Conservation (phyloP, 1,284 basidiomycete genomes). For the Pyrrhoderma lamaoense region DNA sequence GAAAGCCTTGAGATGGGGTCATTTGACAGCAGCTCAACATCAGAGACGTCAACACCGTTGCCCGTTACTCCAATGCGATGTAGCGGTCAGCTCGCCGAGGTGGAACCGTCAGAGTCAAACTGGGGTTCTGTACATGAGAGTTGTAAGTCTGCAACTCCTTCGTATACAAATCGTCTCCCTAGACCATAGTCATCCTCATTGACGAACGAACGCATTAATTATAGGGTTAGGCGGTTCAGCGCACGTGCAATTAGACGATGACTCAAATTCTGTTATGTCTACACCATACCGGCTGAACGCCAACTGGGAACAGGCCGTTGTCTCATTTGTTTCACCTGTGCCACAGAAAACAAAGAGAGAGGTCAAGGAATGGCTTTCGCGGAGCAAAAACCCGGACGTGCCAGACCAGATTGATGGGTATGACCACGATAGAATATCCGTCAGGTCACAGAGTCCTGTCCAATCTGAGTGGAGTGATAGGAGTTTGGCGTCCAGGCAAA, state of each 20-base stretch:
- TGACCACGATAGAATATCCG: not conserved
- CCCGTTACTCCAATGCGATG: not conserved
- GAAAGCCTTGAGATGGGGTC: too few species aligned
- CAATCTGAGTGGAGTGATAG: conserved; percentile 16
- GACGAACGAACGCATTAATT: too few species aligned
- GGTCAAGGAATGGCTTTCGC: conserved; percentile 1
- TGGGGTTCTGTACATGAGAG: not conserved
- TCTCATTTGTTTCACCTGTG: not conserved
- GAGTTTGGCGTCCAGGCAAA: conserved; percentile 2
- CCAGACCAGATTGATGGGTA: too few species aligned
- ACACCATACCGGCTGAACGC: conserved; percentile 3
- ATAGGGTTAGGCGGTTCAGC: too few species aligned
- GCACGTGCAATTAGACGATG: conserved; percentile 4
- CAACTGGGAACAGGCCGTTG: not conserved
- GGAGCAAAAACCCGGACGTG: not conserved
- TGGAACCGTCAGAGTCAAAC: conserved; percentile 9
- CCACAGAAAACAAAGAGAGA: not conserved
- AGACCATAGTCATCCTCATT: too few species aligned
- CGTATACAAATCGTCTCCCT: too few species aligned
- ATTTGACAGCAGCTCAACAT: conserved; percentile 3
- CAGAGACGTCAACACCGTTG: not conserved
- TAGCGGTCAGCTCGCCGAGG: too few species aligned
- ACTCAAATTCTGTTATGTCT: conserved; percentile 6
- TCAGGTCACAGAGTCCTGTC: conserved; percentile 10
- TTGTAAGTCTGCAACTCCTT: conserved; percentile 3